Base-by-base conservation (phyloP, 495 filamentous ascomycete genomes). In the Cercophora samala region DNA sequence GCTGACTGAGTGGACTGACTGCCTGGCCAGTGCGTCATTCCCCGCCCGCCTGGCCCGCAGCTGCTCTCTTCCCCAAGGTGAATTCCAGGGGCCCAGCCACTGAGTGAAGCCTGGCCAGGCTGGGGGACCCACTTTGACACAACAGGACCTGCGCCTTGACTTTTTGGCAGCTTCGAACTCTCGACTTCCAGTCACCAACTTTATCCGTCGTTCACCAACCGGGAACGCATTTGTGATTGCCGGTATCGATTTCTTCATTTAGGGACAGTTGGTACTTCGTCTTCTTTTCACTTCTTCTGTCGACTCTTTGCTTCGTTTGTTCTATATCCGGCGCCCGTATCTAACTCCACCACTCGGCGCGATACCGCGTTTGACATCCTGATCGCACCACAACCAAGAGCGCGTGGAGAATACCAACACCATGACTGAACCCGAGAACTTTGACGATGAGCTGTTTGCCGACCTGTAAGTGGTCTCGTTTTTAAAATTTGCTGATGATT, bases 371-470 rank as follows among this genome's bases (percentile, higher is more conserved):
- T 56, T 55, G 53, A 56, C 32, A 37, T 9, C 58, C 66, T 60
- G 32, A 63, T 63, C 60, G 53, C 23, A 23, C 51, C 23, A 68
- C 65, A 22, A 42, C 59, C 52, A 67, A 37, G 25, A 42, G 25
- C 23, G 17, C 58, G 58, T 26, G 24, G 17, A 60, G 24, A 23
- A 21, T 15, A 66, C 58, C 66, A 66, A 65, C 68, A 78, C 51
- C 65, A 96, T 96, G 93, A 87, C 92, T 24, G 93, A 96, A 76
- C 86, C 87, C 60, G 93, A 96, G 76, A 93, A 93, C 67, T 88
- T 93, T 69, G 96, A 98, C 62, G 96, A 98, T 73, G 95, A 99
- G 85, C 90, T 99, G 74, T 99, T 99, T 77, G 95, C 93, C 69
- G 95, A 99, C 82, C 87, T 99, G 95, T 98, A 84, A 76, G 93